A percentile compares a stretch with the other conserved stretches of the same genome.
Evolutionary conservation across 352 stramenopile species (phyloP).

Genomic region (Pythium phragmitis): DNA sequence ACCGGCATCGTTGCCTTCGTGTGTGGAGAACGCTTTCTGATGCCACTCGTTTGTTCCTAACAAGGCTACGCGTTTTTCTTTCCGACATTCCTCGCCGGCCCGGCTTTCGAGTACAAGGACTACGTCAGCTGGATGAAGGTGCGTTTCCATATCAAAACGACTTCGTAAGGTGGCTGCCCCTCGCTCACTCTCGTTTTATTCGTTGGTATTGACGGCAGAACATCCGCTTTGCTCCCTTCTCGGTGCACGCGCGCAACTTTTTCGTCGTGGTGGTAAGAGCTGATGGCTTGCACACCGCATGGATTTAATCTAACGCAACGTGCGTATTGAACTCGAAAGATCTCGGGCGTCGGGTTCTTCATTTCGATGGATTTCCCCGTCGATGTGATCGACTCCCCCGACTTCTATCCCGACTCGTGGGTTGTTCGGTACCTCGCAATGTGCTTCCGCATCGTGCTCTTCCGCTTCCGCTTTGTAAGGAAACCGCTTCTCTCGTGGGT

Average conservation of each 20-base stretch:
- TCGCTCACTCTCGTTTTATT: neutral
- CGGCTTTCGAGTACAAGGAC: conserved; percentile 85
- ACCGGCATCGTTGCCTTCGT: neutral
- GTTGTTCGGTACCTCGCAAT: conserved; percentile 63
- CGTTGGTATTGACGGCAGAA: conserved; percentile 28
- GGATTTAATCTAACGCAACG: neutral
- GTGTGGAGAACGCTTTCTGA: neutral
- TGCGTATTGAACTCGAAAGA: conserved; percentile 23
- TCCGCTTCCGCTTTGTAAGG: conserved; percentile 81
- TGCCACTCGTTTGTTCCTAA: neutral
- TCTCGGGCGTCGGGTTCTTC: conserved; percentile 73
- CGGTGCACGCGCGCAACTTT: conserved; percentile 73
- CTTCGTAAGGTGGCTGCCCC: neutral
- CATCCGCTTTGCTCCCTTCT: conserved; percentile 56
- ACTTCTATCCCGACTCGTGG: conserved; percentile 70
- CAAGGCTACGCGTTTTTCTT: conserved; percentile 88
- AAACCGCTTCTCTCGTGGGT: neutral
- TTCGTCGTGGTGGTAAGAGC: conserved; percentile 58
- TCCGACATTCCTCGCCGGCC: conserved; percentile 81
- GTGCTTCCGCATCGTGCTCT: conserved; percentile 75
- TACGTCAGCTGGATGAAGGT: conserved; percentile 83
- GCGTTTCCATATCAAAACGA: neutral
- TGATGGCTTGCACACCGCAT: neutral
- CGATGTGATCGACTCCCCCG: conserved; percentile 72
- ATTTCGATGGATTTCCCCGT: conserved; percentile 76